Evolutionary conservation across 768 basidiomycete species (phyloP), one percentile per base, ranked within the genome.

Genomic region (Boletus rex-veris): DNA sequence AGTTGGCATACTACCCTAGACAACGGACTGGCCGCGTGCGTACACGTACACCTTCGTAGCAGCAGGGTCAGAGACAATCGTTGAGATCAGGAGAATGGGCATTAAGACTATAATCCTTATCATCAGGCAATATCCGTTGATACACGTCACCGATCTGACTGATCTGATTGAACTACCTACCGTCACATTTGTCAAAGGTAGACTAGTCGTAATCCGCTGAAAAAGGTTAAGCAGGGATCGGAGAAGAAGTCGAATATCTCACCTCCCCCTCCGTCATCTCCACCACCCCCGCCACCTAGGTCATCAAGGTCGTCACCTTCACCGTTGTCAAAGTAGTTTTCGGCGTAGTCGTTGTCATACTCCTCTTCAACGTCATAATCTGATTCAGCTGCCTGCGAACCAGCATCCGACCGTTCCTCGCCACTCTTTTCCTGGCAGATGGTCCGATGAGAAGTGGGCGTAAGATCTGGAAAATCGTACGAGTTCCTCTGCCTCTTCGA

Each of bases 331-430:
- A 93, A 93, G 76, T 93, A 92, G 65, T 93, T 90, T 57, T 88
- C 87, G 3, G 86, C 90, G 57, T 93, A 93, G 58, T 93, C 91
- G 59, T 93, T 92, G 69, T 92, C 91, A 64, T 92, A 91, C 62
- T 92, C 90, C 68, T 95, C 92, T 31, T 92, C 88, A 19, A 89
- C 88, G 58, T 92, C 90, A 64, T 92, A 92, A 67, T 92, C 90
- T 24, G 82, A 84, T 38, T 83, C 82, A 7, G 71, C 79, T 30
- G 69, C 80, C 61, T 86, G 84, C 11, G 87, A 88, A 19, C 82
- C 87, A 24, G 69, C 77, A 15, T 88, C 83, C 30, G 86, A 89
- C 4, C 75, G 74, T 52, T 90, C 88, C 7, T 85, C 84, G 21
- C 78, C 80, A 1, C 86, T 87, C 61, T 89, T 87, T 59, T 86